Evolutionary conservation across 148 eudicot genomes (phyloP).

Genomic region (Cornus kousa): DNA sequence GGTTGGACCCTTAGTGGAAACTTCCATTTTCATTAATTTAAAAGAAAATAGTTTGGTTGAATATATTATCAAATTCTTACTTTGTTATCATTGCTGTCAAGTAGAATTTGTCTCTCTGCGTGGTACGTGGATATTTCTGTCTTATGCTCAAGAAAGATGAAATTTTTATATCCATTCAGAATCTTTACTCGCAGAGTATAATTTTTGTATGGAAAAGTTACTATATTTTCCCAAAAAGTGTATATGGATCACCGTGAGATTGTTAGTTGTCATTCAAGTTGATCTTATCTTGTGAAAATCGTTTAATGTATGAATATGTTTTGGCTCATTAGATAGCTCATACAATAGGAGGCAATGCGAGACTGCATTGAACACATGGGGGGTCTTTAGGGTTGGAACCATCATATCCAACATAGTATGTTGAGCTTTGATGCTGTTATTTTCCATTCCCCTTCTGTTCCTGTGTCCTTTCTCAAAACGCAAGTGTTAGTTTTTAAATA

Average conservation of each 20-base stretch:
- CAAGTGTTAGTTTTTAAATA: not conserved
- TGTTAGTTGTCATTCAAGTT: not conserved
- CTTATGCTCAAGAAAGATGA: constrained; percentile 5
- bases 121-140: constrained; percentile 14
- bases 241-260: too few species aligned
- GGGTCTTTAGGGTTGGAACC: too few species aligned
- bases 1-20: constrained; percentile 14
- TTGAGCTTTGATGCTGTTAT: too few species aligned
- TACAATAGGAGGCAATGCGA: too few species aligned
- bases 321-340: too few species aligned
- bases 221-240: too few species aligned
- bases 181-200: not conserved
- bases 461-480: not conserved
- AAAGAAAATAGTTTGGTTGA: not conserved
- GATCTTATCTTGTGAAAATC: not conserved
- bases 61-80: constrained; percentile 2
- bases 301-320: too few species aligned
- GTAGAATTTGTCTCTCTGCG: constrained; percentile 24
- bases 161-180: constrained; percentile 12
- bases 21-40: constrained; percentile 6
- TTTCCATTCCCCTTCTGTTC: not conserved
- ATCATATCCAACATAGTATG: too few species aligned
- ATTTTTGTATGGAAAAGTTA: not conserved
- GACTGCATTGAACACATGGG: too few species aligned
- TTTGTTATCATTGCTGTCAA: constrained; percentile 14